These are phyloP conservation scores for Trichoderma cornu-damae DNA, from an alignment of 2,329 filamentous ascomycete species.

Conservation along the genomic window DNA sequence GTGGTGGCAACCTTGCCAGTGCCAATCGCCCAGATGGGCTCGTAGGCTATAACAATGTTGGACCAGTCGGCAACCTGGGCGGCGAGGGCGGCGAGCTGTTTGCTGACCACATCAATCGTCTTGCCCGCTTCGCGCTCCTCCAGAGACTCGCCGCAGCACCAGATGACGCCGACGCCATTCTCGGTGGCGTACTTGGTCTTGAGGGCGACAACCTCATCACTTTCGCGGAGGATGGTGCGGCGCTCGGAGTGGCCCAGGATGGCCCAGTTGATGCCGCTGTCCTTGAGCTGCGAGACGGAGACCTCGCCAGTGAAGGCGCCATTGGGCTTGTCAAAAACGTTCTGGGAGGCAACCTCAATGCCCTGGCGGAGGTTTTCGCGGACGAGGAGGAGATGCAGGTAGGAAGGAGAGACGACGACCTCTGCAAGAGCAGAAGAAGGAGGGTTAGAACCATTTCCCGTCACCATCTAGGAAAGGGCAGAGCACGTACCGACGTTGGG, in stretches of 20 bases:
- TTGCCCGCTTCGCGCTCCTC: constrained; percentile 82
- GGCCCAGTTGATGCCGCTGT: constrained; percentile 81
- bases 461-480: not conserved
- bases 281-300: constrained; percentile 83
- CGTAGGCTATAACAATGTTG: constrained; percentile 95
- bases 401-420: constrained; percentile 88
- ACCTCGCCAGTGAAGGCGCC: constrained; percentile 98
- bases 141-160: constrained; percentile 94
- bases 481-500: constrained; percentile 60
- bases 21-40: constrained; percentile 95
- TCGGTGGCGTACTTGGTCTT: constrained; percentile 94
- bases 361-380: constrained; percentile 70
- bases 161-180: constrained; percentile 82
- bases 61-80: constrained; percentile 76
- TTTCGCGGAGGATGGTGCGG: constrained; percentile 81
- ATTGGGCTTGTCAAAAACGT: constrained; percentile 95
- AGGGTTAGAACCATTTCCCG: not conserved
- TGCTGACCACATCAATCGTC: constrained; percentile 80
- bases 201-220: constrained; percentile 75
- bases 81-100: constrained; percentile 79
- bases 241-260: constrained; percentile 95
- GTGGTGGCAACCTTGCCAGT: constrained; percentile 90
- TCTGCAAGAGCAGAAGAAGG: constrained; percentile 48
- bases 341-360: constrained; percentile 87
- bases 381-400: constrained; percentile 84